phyloP scores from a whole-genome alignment of 2,329 filamentous ascomycete genomes.

The Pestalotiopsis sp. region DNA sequence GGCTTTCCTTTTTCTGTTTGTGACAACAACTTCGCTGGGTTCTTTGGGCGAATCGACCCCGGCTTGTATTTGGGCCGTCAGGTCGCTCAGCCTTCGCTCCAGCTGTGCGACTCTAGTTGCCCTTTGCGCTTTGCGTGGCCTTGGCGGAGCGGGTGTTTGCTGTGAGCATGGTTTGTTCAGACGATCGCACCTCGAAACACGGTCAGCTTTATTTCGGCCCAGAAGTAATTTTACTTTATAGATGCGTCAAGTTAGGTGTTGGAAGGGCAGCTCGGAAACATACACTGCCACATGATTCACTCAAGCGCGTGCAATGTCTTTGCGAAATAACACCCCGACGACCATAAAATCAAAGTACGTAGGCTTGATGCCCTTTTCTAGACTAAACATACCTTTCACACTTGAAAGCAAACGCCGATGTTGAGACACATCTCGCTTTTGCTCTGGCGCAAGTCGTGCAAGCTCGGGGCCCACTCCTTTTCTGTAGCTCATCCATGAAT shows the following conservation, averaged over 20 bases:
- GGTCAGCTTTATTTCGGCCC: neutral
- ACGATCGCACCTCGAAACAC: conserved; percentile 14
- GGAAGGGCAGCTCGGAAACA: too few relatives aligned
- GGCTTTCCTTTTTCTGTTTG: neutral
- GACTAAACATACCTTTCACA: conserved; percentile 15
- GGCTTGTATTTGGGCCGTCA: neutral
- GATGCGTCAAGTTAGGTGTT: too few relatives aligned
- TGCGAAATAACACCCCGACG: too few relatives aligned
- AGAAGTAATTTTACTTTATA: too few relatives aligned
- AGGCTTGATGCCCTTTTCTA: neutral
- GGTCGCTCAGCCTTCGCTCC: neutral
- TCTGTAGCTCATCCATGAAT: neutral
- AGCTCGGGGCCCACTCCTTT: conserved; percentile 14
- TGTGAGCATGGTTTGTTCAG: conserved; percentile 14
- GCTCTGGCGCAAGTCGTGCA: conserved; percentile 17
- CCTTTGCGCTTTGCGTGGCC: neutral
- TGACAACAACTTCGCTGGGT: neutral
- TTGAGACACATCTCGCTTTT: conserved; percentile 14
- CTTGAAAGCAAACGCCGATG: conserved; percentile 4
- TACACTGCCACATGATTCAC: too few relatives aligned
- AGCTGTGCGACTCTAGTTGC: neutral
- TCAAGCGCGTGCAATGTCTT: too few relatives aligned
- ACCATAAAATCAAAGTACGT: neutral
- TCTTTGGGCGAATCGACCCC: neutral
- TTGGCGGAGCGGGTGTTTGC: conserved; percentile 13